A percentile compares a stretch with the other conserved stretches of the same genome.
These are phyloP conservation scores for Solanum pinnatisectum DNA, from an alignment of 257 asterid genomes.

Conservation along the genomic window DNA sequence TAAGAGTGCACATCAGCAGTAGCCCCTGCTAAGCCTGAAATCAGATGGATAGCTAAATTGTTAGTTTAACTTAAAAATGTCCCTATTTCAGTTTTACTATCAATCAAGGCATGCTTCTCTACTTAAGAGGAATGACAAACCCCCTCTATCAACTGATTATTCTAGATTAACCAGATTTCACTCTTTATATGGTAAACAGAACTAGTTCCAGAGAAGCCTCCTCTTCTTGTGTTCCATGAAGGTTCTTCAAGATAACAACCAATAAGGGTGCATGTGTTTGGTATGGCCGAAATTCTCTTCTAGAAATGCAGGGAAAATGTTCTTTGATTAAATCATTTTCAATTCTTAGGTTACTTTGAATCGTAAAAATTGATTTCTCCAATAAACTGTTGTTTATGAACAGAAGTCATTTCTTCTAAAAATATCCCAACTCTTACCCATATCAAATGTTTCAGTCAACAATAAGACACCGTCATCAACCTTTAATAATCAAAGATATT, in stretches of 20 bases:
- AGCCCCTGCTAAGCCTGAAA: constrained; percentile 96
- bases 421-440: background rate
- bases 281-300: background rate
- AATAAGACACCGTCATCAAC: background rate
- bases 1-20: constrained; percentile 96
- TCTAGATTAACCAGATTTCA: background rate
- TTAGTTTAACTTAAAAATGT: constrained; percentile 56
- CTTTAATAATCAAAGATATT: background rate
- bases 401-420: background rate
- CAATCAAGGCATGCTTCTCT: background rate
- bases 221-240: constrained; percentile 70
- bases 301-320: background rate
- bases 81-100: constrained; percentile 26
- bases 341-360: background rate
- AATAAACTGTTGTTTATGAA: background rate
- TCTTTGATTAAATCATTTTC: background rate
- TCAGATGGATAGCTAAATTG: background rate
- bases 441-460: background rate
- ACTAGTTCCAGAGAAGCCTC: constrained; percentile 47
- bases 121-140: background rate
- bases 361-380: background rate
- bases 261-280: background rate
- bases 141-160: background rate
- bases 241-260: background rate
- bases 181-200: constrained; percentile 35